phyloP scores from a whole-genome alignment of 108 stramenopile genomes.

The Pseudonitzschia pungens region DNA sequence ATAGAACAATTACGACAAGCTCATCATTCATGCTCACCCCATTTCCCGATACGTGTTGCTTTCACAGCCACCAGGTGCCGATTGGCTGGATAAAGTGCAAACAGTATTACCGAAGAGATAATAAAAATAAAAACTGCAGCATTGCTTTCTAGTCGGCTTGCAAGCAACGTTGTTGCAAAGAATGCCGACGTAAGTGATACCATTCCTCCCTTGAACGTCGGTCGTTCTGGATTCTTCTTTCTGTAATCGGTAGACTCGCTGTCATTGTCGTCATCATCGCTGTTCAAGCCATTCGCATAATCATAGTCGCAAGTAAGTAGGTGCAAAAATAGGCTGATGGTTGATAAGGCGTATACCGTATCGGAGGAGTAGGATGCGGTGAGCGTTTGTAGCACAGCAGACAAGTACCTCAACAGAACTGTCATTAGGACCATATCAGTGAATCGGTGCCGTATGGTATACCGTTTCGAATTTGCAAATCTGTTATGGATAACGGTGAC shows the following conservation, averaged over 20 bases:
- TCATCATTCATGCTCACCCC: slow-evolving; percentile 25
- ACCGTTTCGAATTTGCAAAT: slow-evolving; percentile 5
- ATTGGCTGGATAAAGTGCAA: slow-evolving; percentile 71
- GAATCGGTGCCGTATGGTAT: slow-evolving; percentile 36
- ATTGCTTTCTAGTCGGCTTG: slow-evolving; percentile 58
- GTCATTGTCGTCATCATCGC: slow-evolving; percentile 4
- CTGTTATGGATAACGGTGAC: slow-evolving; percentile 31
- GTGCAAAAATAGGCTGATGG: slow-evolving; percentile 57
- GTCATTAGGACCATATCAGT: slow-evolving; percentile 57
- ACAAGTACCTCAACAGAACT: slow-evolving; percentile 48
- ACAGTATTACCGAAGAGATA: slow-evolving; percentile 55
- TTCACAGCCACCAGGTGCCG: slow-evolving; percentile 43
- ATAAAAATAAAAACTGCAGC: slow-evolving; percentile 52
- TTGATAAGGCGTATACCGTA: slow-evolving; percentile 70
- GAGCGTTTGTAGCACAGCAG: slow-evolving; percentile 56
- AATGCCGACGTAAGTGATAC: slow-evolving; percentile 70
- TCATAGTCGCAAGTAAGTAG: slow-evolving; percentile 68
- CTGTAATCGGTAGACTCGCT: background rate
- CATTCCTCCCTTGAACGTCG: slow-evolving; percentile 68
- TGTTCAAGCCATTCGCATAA: slow-evolving; percentile 58
- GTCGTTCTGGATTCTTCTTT: slow-evolving; percentile 32
- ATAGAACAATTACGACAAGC: background rate
- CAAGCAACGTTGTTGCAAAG: slow-evolving; percentile 67
- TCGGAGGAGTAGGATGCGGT: slow-evolving; percentile 80
- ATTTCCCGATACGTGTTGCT: slow-evolving; percentile 13